Percentiles rank a stretch among this genome's conserved stretches.
phyloP scores from a whole-genome alignment of 2,329 filamentous ascomycete genomes.

The Pseudogymnoascus sp. region DNA sequence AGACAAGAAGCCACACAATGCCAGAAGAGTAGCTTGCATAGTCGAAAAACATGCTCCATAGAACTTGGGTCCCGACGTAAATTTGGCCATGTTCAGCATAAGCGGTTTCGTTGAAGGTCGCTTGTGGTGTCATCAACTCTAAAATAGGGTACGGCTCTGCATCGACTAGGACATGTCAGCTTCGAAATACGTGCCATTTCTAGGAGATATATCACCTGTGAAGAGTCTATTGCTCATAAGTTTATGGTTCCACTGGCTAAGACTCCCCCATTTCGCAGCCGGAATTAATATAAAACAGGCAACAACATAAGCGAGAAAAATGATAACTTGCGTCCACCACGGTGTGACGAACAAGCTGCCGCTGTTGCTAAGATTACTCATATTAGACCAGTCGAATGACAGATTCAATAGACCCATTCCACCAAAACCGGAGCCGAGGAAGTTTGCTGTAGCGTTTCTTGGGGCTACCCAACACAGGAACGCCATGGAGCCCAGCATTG shows the following conservation, averaged over 20 bases:
- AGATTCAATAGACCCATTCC: constrained; percentile 55
- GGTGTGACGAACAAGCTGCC: constrained; percentile 46
- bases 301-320: constrained; percentile 46
- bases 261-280: constrained; percentile 47
- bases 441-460: constrained; percentile 48
- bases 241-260: constrained; percentile 42
- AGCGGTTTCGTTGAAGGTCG: constrained; percentile 31
- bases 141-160: constrained; percentile 26
- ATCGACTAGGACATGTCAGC: background rate
- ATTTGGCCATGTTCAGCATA: constrained; percentile 43
- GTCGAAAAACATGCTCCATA: constrained; percentile 53
- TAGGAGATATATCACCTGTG: constrained; percentile 30
- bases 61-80: constrained; percentile 49
- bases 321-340: constrained; percentile 50
- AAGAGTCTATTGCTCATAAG: constrained; percentile 52
- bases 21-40: constrained; percentile 52
- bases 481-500: constrained; percentile 49
- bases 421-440: constrained; percentile 51
- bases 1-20: constrained; percentile 49
- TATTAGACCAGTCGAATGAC: constrained; percentile 52
- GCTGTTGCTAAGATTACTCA: constrained; percentile 36
- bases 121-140: constrained; percentile 28
- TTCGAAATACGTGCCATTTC: constrained; percentile 35
- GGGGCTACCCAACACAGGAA: constrained; percentile 58
- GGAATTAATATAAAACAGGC: constrained; percentile 52